phyloP scores from a whole-genome alignment of 2,329 filamentous ascomycete species.

The Fusarium sp. region DNA sequence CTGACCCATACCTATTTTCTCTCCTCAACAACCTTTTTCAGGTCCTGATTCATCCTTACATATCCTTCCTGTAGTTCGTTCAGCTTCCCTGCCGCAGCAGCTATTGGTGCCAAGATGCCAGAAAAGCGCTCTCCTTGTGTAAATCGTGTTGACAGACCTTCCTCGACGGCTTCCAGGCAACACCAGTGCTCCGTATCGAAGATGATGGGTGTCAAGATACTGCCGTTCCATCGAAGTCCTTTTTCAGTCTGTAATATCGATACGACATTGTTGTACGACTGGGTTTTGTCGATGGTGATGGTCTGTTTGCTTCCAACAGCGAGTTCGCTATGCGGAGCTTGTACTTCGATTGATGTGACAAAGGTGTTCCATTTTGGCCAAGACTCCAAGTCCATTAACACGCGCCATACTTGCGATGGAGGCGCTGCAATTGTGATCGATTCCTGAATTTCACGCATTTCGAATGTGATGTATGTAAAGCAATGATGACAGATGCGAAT shows the following conservation, averaged over 20 bases:
- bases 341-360: constrained; percentile 1
- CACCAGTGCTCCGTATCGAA: constrained; percentile 19
- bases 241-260: neutral
- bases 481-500: too few relatives aligned
- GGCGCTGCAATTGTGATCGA: neutral
- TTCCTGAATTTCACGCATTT: constrained; percentile 6
- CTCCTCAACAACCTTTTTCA: neutral
- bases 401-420: neutral
- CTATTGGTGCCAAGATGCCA: neutral
- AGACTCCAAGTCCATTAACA: neutral
- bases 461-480: too few relatives aligned
- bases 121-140: constrained; percentile 1
- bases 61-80: neutral
- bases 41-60: neutral
- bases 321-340: neutral
- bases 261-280: neutral
- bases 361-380: constrained; percentile 16
- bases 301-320: constrained; percentile 5
- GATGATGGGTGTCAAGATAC: neutral
- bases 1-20: too few relatives aligned
- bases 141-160: neutral
- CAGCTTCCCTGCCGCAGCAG: neutral
- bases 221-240: constrained; percentile 3
- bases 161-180: accelerated
- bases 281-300: neutral